Evolutionary conservation across 2,329 filamentous ascomycete genomes (phyloP).

Genomic region (Colletotrichum aenigma): DNA sequence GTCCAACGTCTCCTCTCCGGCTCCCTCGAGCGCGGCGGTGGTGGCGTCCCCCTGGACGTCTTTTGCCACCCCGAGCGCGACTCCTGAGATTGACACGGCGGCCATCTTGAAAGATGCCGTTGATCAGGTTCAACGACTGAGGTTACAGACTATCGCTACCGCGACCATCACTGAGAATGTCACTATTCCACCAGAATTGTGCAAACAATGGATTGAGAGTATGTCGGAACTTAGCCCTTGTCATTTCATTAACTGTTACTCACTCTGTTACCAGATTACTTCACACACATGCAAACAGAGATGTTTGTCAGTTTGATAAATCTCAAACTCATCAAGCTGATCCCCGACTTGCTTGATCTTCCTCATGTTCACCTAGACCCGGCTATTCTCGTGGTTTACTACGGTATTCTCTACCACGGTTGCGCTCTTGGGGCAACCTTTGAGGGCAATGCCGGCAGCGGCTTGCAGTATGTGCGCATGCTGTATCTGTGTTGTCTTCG

Average conservation of each 20-base stretch:
- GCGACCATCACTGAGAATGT: constrained; percentile 27
- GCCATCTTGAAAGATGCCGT: constrained; percentile 32
- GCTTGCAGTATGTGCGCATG: neutral
- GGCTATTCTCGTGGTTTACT: constrained; percentile 32
- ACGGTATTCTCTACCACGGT: constrained; percentile 32
- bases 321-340: constrained; percentile 29
- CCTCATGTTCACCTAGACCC: constrained; percentile 34
- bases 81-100: constrained; percentile 17
- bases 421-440: neutral
- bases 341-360: constrained; percentile 31
- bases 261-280: constrained; percentile 24
- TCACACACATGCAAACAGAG: constrained; percentile 30
- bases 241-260: accelerated
- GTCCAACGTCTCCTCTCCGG: constrained; percentile 21
- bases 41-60: constrained; percentile 3
- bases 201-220: constrained; percentile 32
- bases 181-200: constrained; percentile 28
- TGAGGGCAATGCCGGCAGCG: neutral
- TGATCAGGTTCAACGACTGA: constrained; percentile 28
- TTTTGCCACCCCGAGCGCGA: neutral
- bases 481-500: constrained; percentile 32
- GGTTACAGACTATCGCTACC: constrained; percentile 23
- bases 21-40: neutral
- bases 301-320: constrained; percentile 32
- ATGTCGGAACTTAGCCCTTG: neutral